Evolutionary conservation across 1,284 basidiomycete species (phyloP), one percentile per base, ranked within the genome.

Genomic region (Cutaneotrichosporon daszewskae): DNA sequence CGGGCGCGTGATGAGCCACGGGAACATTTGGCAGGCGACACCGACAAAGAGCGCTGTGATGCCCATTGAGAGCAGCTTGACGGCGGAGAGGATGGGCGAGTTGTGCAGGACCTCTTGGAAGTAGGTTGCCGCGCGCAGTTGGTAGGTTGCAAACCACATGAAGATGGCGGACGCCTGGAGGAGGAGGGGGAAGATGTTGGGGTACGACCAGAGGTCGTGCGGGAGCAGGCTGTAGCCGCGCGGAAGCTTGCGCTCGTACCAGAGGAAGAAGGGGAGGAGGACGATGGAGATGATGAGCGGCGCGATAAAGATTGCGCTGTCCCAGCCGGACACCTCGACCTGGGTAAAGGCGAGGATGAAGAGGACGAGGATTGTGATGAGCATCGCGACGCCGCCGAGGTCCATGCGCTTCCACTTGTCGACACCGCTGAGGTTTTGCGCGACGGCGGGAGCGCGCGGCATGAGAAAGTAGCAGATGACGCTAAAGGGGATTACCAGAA

Each of bases 301-400:
- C 1, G 65, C 68, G 39, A 68, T 64, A 48, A 70, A 70, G 51
- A 59, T 60, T 22, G 66, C 55, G 3, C 54, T 59, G 18, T 49
- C 45, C 65, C 66, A 70, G 7, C 68, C 68, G 20, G 57, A 40
- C 34, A 57, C 47, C 5, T 60, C 54, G 11, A 29, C 63, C 20
- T 66, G 65, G 14, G 68, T 70, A 54, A 70, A 65, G 18, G 53
- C 62, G 40, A 68, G 60, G 47, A 70, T 67, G 59, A 70, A 68
- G 27, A 65, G 56, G 32, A 64, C 48, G 31, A 70, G 56, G 25
- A 54, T 40, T 8, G 58, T 57, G 29, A 68, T 42, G 31, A 70
- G 53, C 40, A 64, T 49, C 26, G 45, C 25, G 11, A 68, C 66
- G 25, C 68, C 68, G 40, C 54, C 57, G 12, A 70, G 53, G 47